Percentiles rank a stretch among this genome's conserved stretches.
These are phyloP conservation scores for Schwanniomyces occidentalis DNA, from an alignment of 805 yeast species.

Conservation along the genomic window DNA sequence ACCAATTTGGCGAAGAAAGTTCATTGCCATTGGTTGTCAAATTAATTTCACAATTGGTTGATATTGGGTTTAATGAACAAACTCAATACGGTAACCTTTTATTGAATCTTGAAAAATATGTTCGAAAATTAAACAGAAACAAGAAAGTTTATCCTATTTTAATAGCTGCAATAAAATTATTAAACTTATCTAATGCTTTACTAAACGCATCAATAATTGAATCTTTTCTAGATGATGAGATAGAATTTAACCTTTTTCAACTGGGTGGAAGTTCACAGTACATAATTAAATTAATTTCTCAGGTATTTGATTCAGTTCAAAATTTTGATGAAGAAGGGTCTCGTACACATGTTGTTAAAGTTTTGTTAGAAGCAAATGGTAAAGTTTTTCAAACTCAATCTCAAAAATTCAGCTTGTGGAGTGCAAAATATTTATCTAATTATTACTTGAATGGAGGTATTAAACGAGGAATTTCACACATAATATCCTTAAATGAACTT, in stretches of 20 bases:
- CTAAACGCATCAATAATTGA: constrained; percentile 11
- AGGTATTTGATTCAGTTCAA: constrained; percentile 3
- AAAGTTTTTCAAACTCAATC: constrained; percentile 5
- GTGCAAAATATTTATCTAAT: constrained; percentile 20
- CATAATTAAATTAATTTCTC: constrained; percentile 4
- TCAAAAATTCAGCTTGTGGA: constrained; percentile 21
- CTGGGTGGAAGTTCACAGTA: not conserved
- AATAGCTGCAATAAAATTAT: constrained; percentile 1
- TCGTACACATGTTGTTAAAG: constrained; percentile 6
- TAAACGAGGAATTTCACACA: constrained; percentile 5
- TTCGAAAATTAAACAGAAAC: not conserved
- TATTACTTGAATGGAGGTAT: constrained; percentile 22
- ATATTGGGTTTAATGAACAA: not conserved
- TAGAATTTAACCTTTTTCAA: constrained; percentile 7
- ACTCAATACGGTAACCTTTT: not conserved
- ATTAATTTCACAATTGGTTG: constrained; percentile 9
- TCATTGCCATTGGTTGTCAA: constrained; percentile 10
- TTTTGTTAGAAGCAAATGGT: constrained; percentile 3
- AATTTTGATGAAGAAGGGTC: constrained; percentile 6
- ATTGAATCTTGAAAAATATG: constrained; percentile 3
- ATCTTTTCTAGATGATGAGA: constrained; percentile 10
- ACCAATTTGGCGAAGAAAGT: not conserved
- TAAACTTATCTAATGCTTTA: not conserved
- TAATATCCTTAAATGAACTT: constrained; percentile 6
- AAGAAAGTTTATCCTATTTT: constrained; percentile 5